A percentile compares a stretch with the other conserved stretches of the same genome.
Conservation (phyloP, 805 yeast genomes). For the Candida glaebosa region DNA sequence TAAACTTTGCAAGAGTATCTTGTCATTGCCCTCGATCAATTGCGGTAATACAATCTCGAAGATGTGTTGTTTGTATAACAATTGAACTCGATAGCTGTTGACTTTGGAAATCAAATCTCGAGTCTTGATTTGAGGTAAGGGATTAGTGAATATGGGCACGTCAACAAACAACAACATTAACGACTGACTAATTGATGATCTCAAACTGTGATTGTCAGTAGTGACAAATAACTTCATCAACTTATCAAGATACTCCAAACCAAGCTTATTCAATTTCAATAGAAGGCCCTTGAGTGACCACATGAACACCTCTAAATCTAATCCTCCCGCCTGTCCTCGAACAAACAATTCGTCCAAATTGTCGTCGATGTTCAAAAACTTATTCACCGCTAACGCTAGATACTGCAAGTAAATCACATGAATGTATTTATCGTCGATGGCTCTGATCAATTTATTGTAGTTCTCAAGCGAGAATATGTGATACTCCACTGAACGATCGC, state of each 20-base stretch:
- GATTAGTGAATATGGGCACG: conserved; percentile 54
- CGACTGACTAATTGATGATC: conserved; percentile 41
- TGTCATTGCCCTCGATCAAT: conserved; percentile 46
- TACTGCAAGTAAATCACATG: conserved; percentile 57
- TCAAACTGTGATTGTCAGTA: conserved; percentile 24
- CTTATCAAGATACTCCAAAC: conserved; percentile 19
- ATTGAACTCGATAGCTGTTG: conserved; percentile 54
- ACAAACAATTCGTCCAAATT: background rate
- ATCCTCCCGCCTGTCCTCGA: conserved; percentile 5
- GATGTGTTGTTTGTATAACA: conserved; percentile 77
- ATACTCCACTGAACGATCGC: conserved; percentile 40
- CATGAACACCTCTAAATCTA: conserved; percentile 49
- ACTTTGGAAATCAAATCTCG: conserved; percentile 40
- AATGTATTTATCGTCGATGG: conserved; percentile 21
- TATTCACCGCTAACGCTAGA: conserved; percentile 52
- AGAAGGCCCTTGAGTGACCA: conserved; percentile 77
- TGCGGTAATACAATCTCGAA: conserved; percentile 59
- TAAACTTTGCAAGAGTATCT: conserved; percentile 60
- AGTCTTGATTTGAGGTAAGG: conserved; percentile 17
- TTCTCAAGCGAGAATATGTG: conserved; percentile 5
- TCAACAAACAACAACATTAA: conserved; percentile 69
- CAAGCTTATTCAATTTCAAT: conserved; percentile 48
- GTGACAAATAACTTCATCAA: conserved; percentile 22
- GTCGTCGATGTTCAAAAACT: conserved; percentile 20
- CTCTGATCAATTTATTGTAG: conserved; percentile 10